Evolutionary conservation across 225 moss, liverwort and hornwort genomes (phyloP), one percentile per base, ranked within the genome.

Genomic region (Sphagnum tenellum): DNA sequence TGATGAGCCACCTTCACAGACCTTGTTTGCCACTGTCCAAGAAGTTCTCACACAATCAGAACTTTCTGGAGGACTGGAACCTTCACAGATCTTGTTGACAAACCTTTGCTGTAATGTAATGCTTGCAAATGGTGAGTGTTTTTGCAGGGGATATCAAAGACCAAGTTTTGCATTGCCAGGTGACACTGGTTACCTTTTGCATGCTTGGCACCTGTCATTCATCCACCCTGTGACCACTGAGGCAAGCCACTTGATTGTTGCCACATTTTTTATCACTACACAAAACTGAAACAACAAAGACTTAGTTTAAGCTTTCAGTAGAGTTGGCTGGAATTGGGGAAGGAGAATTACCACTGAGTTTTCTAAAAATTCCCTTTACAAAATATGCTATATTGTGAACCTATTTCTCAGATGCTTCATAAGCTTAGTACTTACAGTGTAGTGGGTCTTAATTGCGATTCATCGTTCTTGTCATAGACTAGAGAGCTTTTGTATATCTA

Each of bases 161-260:
- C 87, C 91, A 66, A 71, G 75, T 7, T 66, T 75, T 45, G 87
- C 83, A 62, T 47, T 94, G 66, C 94, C 91, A 44, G 94, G 91
- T 70, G 94, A 94, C 65, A 76, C 71, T 68, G 94, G 94, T 56
- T 94, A 91, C 66, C 68, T 82, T 11, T 69, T 94, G 63, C 94
- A 94, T 75, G 94, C 91, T 54, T 91, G 89, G 87, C 74, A 81
- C 59, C 72, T 94, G 64, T 85, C 87, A 68, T 89, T 89, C 50
- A 53, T 73, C 64, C 94, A 94, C 68, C 91, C 94, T 48, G 57
- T 78, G 5, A 76, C 83, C 49, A 73, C 66, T 13, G 78, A 89
- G 91, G 91, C 89, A 74, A 59, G 51, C 61, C 12, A 52, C 52
- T 5, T 9, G 52, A 60, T 60, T 60, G 60, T 14, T 14, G 5